These are phyloP conservation scores for Colletotrichum zoysiae DNA, from an alignment of 2,329 filamentous ascomycete genomes.

Conservation along the genomic window DNA sequence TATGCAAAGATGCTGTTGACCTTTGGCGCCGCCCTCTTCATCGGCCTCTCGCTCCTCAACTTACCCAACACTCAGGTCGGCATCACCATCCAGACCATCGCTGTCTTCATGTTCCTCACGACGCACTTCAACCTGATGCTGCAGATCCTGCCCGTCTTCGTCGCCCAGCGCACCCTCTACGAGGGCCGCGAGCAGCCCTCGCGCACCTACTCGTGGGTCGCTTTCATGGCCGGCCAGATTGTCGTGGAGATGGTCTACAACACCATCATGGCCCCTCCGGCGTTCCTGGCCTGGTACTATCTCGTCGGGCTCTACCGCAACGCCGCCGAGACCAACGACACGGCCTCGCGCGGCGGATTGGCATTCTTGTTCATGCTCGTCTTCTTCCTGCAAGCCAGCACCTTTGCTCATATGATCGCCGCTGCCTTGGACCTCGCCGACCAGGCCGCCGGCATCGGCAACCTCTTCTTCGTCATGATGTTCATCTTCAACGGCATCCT, in stretches of 20 bases:
- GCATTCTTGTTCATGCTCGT: constrained; percentile 73
- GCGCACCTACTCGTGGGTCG: constrained; percentile 74
- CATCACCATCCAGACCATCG: constrained; percentile 78
- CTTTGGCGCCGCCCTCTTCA: constrained; percentile 63
- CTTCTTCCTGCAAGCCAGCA: constrained; percentile 76
- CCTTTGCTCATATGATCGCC: constrained; percentile 75
- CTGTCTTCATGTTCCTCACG: constrained; percentile 78
- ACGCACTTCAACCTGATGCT: constrained; percentile 76
- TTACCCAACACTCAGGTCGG: constrained; percentile 71
- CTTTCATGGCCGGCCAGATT: constrained; percentile 75
- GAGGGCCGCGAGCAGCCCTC: constrained; percentile 75
- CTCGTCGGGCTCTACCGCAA: constrained; percentile 74
- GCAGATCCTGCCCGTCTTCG: constrained; percentile 75
- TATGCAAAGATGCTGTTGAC: constrained; percentile 76
- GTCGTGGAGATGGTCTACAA: constrained; percentile 78
- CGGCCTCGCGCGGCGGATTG: constrained; percentile 63
- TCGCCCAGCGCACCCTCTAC: constrained; percentile 74
- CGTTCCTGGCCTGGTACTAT: constrained; percentile 77
- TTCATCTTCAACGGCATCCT: constrained; percentile 81
- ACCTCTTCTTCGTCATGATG: constrained; percentile 71
- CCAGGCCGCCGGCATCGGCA: constrained; percentile 72
- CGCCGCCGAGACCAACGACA: constrained; percentile 63
- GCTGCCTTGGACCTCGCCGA: constrained; percentile 73
- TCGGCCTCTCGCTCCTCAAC: constrained; percentile 77
- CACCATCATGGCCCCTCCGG: constrained; percentile 68